Percentiles rank a stretch among this genome's conserved stretches.
Evolutionary conservation across 768 basidiomycete species (phyloP).

Genomic region (Termitomyces sp.): DNA sequence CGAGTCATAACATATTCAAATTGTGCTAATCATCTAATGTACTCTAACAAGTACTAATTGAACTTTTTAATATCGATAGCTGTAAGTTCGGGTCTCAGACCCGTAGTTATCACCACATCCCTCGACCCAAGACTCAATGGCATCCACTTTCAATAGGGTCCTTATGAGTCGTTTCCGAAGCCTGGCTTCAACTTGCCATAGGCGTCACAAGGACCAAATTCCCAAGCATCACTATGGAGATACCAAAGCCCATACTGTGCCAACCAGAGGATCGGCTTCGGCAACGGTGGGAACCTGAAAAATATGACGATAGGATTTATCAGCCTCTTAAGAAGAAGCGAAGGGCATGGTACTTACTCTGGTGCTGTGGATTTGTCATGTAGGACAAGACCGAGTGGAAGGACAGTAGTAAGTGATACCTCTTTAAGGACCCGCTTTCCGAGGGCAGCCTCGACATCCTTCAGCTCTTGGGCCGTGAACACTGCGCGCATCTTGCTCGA

Average conservation of each 20-base stretch:
- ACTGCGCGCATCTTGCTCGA: conserved; percentile 20
- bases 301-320: background rate
- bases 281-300: conserved; percentile 25
- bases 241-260: conserved; percentile 21
- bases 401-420: conserved; percentile 18
- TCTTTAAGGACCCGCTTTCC: conserved; percentile 17
- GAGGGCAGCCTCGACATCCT: conserved; percentile 17
- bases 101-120: too few relatives aligned
- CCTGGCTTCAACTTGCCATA: conserved; percentile 16
- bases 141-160: too few relatives aligned
- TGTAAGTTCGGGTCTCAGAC: too few relatives aligned
- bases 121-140: too few relatives aligned
- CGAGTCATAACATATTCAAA: too few relatives aligned
- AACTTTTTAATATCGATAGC: too few relatives aligned
- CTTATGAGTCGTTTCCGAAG: background rate
- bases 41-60: too few relatives aligned
- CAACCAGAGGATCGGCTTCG: conserved; percentile 19
- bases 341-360: conserved; percentile 8
- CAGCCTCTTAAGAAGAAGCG: background rate
- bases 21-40: too few relatives aligned
- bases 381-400: conserved; percentile 20
- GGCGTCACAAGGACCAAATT: conserved; percentile 25
- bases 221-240: conserved; percentile 25
- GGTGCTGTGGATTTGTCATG: conserved; percentile 18
- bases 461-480: conserved; percentile 23